Evolutionary conservation across 2,329 filamentous ascomycete species (phyloP), one percentile per base, ranked within the genome.

Genomic region (Penicillium sp.): DNA sequence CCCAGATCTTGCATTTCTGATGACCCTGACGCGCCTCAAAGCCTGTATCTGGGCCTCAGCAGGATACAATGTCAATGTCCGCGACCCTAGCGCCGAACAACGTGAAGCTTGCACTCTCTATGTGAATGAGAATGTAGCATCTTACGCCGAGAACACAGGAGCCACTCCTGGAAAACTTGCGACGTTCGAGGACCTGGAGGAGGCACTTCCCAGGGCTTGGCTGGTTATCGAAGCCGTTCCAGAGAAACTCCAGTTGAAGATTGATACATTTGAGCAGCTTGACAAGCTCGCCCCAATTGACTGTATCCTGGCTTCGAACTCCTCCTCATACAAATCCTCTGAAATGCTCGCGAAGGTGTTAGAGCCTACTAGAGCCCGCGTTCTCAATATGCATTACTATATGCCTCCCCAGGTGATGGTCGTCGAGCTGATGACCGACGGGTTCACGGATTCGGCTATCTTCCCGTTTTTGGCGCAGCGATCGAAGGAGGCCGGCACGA

Each of bases 391-490:
- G 59, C 83, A 85, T 55, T 85, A 77, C 64, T 78, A 78, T 56
- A 83, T 83, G 80, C 81, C 81, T 0, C 81, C 78, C 0, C 66
- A 66, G n/a, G 50, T 53, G 36, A 77, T 75, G 60, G 71, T 79
- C 2, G 82, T 85, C 2, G 83, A 85, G 65, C 69, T 85, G 6
- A 85, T 85, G 83, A 83, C 82, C 0, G 69, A 76, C 55, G 82
- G 82, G 0, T 62, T 73, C 22, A 85, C 83, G 0, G 61, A 75
- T 10, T 55, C 63, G 0, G 69, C 62, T 1, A 76, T 84, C 4
- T 78, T 85, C 47, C 72, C 76, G 0, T 83, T 83, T 59, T 60
- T 85, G 44, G 71, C 71, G 2, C 70, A 78, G 16, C 70, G 74
- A 37, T 76, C 75, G 3, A 64, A 66, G 19, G 77, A 78, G n/a